A percentile compares a stretch with the other conserved stretches of the same genome.
These are phyloP conservation scores for Boletus rubescentipes DNA, from an alignment of 768 basidiomycete species.

Conservation along the genomic window DNA sequence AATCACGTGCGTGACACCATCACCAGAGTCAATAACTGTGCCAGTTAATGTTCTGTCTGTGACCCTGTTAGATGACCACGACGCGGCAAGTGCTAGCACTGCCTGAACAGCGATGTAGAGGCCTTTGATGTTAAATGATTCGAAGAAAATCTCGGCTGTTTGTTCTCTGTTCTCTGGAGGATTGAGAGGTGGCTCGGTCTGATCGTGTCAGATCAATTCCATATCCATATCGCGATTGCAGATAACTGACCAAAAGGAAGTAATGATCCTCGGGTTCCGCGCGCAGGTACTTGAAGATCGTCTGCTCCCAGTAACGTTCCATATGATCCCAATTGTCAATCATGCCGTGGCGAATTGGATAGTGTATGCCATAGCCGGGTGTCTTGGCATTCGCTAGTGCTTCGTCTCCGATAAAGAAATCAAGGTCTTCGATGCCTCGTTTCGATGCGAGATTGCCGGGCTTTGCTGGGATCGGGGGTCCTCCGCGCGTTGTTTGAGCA, in stretches of 20 bases:
- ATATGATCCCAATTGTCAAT: conserved; percentile 99
- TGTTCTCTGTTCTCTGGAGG: conserved; percentile 98
- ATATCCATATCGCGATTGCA: background rate
- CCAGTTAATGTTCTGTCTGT: conserved; percentile 91
- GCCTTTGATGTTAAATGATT: conserved; percentile 99
- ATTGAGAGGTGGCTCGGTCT: conserved; percentile 99
- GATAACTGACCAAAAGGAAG: conserved; percentile 81
- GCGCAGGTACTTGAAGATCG: conserved; percentile 98
- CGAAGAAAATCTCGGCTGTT: conserved; percentile 99
- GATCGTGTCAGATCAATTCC: background rate
- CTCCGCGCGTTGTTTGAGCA: conserved; percentile 55
- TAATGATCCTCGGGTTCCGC: conserved; percentile 99
- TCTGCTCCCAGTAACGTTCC: conserved; percentile 99
- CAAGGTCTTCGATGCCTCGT: conserved; percentile 96
- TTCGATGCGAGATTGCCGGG: conserved; percentile 93
- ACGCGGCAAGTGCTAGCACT: conserved; percentile 95
- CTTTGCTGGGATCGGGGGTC: conserved; percentile 78
- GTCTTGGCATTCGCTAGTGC: conserved; percentile 96
- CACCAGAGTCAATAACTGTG: conserved; percentile 98
- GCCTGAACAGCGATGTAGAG: conserved; percentile 99
- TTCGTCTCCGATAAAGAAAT: conserved; percentile 99
- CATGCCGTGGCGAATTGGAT: conserved; percentile 96
- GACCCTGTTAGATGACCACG: conserved; percentile 91
- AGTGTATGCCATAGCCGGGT: conserved; percentile 89
- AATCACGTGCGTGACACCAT: conserved; percentile 99